Evolutionary conservation across 2,329 filamentous ascomycete genomes (phyloP).

Genomic region (Immersiporthe knoxdaviesiana): DNA sequence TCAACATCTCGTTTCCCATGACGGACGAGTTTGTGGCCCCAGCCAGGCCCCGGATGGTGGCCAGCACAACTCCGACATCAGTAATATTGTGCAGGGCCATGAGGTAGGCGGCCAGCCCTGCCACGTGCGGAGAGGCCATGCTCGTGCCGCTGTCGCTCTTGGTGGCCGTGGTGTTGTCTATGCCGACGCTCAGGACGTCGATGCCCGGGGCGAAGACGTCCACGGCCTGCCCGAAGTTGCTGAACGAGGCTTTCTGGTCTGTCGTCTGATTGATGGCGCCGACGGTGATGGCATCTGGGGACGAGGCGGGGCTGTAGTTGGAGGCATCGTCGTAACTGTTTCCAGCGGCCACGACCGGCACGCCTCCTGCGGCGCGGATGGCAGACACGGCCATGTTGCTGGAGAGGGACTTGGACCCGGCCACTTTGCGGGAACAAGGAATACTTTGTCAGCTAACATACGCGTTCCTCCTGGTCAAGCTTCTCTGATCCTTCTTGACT

Average conservation of each 20-base stretch:
- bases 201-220: constrained; percentile 62
- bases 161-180: constrained; percentile 50
- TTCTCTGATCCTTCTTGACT: no score
- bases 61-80: constrained; percentile 47
- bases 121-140: constrained; percentile 70
- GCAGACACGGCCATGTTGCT: constrained; percentile 60
- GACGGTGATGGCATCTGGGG: constrained; percentile 60
- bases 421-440: constrained; percentile 44
- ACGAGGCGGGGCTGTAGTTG: constrained; percentile 58
- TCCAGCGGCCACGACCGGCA: constrained; percentile 63
- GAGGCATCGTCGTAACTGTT: constrained; percentile 59
- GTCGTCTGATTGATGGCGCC: constrained; percentile 58
- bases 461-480: no score
- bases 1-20: constrained; percentile 45
- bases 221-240: constrained; percentile 59
- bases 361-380: constrained; percentile 54
- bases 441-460: not conserved
- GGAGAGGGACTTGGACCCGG: constrained; percentile 51
- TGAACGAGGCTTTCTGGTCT: constrained; percentile 56
- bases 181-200: constrained; percentile 56
- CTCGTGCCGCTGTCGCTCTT: constrained; percentile 57
- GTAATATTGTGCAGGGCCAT: constrained; percentile 59
- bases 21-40: constrained; percentile 49
- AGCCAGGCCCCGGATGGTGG: constrained; percentile 58
- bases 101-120: constrained; percentile 70